phyloP scores from a whole-genome alignment of 2,329 filamentous ascomycete species.

The Colletotrichum sp. region DNA sequence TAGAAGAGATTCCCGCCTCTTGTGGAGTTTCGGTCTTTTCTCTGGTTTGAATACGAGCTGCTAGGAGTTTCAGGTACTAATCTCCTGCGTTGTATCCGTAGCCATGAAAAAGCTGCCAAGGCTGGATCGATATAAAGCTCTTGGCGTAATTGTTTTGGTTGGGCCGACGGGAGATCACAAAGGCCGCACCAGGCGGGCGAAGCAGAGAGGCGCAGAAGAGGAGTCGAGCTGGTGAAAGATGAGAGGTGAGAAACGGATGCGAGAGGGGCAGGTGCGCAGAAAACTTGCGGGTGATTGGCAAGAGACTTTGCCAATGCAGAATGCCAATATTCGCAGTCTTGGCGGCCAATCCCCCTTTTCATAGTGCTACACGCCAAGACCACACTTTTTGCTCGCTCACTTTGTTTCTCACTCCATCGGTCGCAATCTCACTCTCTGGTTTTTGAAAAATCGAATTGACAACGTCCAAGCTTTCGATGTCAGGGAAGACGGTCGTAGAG shows the following conservation, averaged over 20 bases:
- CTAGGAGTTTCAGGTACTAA: not conserved
- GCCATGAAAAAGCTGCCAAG: not conserved
- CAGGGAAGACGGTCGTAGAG: not conserved
- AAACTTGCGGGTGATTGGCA: not conserved
- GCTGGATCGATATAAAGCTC: not conserved
- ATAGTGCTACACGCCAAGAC: constrained; percentile 15
- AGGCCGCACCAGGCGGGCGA: not conserved
- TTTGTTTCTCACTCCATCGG: not conserved
- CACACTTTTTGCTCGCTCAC: not conserved
- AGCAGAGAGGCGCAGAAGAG: not conserved
- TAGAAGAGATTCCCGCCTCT: no score
- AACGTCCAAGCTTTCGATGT: not conserved
- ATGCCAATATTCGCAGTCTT: constrained; percentile 10
- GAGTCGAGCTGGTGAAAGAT: not conserved
- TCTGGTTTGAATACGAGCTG: not conserved
- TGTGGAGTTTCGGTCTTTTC: not conserved
- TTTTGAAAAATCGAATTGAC: not conserved
- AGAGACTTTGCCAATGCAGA: not conserved
- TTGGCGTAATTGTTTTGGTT: not conserved
- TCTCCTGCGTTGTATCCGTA: not conserved
- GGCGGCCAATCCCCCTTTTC: constrained; percentile 10
- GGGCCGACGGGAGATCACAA: not conserved
- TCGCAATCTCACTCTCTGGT: not conserved
- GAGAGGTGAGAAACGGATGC: not conserved
- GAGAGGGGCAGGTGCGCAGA: not conserved